Percentiles rank a stretch among this genome's conserved stretches.
Evolutionary conservation across 306 rosid genomes (phyloP).

Genomic region (peach (Prunus persica)): Prunus_persica_NCBIv2 NC_034013.1:15721001-15721500

Average conservation of each 20-base stretch:
- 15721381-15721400: neutral
- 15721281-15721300: neutral
- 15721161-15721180: constrained; percentile 27
- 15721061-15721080: constrained; percentile 47
- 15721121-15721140: constrained; percentile 71
- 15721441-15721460: neutral
- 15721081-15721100: constrained; percentile 57
- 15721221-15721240: neutral
- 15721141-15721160: constrained; percentile 27
- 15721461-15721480: too few relatives aligned
- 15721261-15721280: neutral
- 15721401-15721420: neutral
- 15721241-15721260: neutral
- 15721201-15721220: constrained; percentile 68
- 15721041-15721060: constrained; percentile 49
- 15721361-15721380: neutral
- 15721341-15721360: neutral
- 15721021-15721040: constrained; percentile 78
- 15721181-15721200: constrained; percentile 60
- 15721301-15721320: too few relatives aligned
- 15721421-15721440: neutral
- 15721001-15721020: constrained; percentile 70
- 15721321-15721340: neutral
- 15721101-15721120: constrained; percentile 57
- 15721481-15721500: neutral